Evolutionary conservation across 305 asterid genomes (phyloP).

Genomic region (Solanum aculeatissimum): DNA sequence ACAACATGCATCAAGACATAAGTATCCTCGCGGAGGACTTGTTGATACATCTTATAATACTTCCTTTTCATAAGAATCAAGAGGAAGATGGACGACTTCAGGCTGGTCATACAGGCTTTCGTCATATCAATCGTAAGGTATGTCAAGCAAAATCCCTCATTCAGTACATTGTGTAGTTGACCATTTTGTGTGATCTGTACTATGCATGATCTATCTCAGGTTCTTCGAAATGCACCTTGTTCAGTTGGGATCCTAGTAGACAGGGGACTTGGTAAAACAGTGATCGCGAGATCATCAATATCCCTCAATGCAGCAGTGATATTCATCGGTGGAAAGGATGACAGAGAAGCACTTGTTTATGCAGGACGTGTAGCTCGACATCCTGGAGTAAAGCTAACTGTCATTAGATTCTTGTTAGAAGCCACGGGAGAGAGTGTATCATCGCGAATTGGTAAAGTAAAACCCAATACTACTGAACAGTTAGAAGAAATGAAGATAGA

Average conservation of each 20-base stretch:
- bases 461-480: conserved; percentile 50
- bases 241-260: conserved; percentile 80
- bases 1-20: conserved; percentile 71
- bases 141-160: background rate
- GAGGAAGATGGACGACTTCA: conserved; percentile 63
- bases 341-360: conserved; percentile 70
- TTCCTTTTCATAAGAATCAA: conserved; percentile 80
- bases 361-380: conserved; percentile 87
- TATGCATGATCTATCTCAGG: conserved; percentile 10
- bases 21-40: conserved; percentile 76
- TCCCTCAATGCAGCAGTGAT: conserved; percentile 77
- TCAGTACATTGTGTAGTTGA: background rate
- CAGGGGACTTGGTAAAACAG: conserved; percentile 64
- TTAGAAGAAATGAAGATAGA: conserved; percentile 82
- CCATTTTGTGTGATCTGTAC: background rate
- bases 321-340: conserved; percentile 92
- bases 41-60: conserved; percentile 42
- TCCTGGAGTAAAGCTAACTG: conserved; percentile 81
- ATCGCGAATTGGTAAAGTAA: conserved; percentile 58
- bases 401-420: conserved; percentile 69
- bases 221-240: conserved; percentile 84
- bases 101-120: conserved; percentile 56
- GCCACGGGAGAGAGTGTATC: conserved; percentile 60
- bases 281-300: conserved; percentile 35
- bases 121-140: conserved; percentile 87